These are phyloP conservation scores for Myriosclerotinia curreyana DNA, from an alignment of 2,329 filamentous ascomycete species.

Conservation along the genomic window DNA sequence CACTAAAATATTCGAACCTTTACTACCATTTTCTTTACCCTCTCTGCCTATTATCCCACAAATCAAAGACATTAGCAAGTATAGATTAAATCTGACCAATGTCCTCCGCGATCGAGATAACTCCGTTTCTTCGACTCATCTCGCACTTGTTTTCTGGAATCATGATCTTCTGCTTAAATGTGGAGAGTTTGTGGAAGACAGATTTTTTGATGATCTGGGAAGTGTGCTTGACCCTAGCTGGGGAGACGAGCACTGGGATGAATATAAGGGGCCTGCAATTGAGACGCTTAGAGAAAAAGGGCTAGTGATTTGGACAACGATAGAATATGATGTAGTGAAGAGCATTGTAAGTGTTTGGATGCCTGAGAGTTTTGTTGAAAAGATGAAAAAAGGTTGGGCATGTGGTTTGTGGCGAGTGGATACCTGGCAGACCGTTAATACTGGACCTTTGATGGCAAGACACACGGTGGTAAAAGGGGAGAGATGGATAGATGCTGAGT, in stretches of 20 bases:
- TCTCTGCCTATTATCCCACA: not conserved
- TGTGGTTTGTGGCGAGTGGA: not conserved
- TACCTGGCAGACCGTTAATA: not conserved
- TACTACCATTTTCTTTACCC: constrained; percentile 23
- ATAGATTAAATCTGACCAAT: not conserved
- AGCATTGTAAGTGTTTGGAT: not conserved
- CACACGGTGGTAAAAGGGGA: not conserved
- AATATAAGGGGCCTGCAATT: not conserved
- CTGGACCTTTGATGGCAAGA: not conserved
- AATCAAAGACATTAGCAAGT: not conserved
- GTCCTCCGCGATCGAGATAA: not conserved
- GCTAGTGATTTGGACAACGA: not conserved
- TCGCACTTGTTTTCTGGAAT: not conserved
- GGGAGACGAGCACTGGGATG: not conserved
- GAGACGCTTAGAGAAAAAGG: not conserved
- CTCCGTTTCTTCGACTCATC: not conserved
- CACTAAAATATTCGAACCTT: constrained; percentile 21
- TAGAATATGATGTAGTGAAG: not conserved
- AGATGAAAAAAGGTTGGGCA: not conserved
- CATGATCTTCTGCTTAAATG: not conserved
- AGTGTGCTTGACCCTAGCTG: not conserved
- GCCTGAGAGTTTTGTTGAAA: not conserved
- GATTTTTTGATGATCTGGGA: not conserved
- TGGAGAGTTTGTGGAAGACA: too few relatives aligned
- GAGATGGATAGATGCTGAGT: not conserved